A percentile compares a stretch with the other conserved stretches of the same genome.
These are phyloP conservation scores for Solidago caesia DNA, from an alignment of 129 eudicot species.

Conservation along the genomic window DNA sequence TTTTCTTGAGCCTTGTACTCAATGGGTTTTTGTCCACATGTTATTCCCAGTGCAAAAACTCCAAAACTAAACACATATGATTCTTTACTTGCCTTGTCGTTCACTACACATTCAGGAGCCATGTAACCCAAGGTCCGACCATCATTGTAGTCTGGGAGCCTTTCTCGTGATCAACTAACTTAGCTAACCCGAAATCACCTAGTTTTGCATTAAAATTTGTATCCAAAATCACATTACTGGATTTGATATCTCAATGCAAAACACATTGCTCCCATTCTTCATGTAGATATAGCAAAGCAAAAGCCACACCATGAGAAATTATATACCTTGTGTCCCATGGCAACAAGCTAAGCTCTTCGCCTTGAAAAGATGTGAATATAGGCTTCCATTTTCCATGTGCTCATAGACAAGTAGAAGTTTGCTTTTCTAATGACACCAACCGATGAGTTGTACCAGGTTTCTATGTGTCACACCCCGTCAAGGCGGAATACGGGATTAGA, in stretches of 20 bases:
- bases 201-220: slow-evolving; percentile 44
- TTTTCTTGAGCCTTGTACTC: slow-evolving; percentile 13
- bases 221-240: slow-evolving; percentile 59
- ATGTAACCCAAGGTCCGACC: slow-evolving; percentile 60
- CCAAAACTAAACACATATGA: slow-evolving; percentile 52
- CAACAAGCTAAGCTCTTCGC: slow-evolving; percentile 26
- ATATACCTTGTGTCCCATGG: slow-evolving; percentile 44
- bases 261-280: slow-evolving; percentile 53
- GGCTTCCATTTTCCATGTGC: slow-evolving; percentile 38
- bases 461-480: slow-evolving; percentile 31
- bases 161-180: slow-evolving; percentile 50
- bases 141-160: slow-evolving; percentile 37
- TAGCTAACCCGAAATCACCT: slow-evolving; percentile 60
- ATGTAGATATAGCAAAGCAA: slow-evolving; percentile 46
- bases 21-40: slow-evolving; percentile 38
- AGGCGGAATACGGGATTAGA: not conserved
- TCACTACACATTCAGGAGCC: slow-evolving; percentile 50
- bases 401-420: slow-evolving; percentile 45
- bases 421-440: slow-evolving; percentile 46
- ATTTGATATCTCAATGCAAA: slow-evolving; percentile 47
- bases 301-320: slow-evolving; percentile 41
- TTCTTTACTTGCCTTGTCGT: slow-evolving; percentile 48
- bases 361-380: slow-evolving; percentile 43
- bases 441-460: slow-evolving; percentile 45
- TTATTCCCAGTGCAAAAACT: slow-evolving; percentile 38